These are phyloP conservation scores for Coniochaeta prunicola DNA, from an alignment of 2,329 filamentous ascomycete species.

Conservation along the genomic window DNA sequence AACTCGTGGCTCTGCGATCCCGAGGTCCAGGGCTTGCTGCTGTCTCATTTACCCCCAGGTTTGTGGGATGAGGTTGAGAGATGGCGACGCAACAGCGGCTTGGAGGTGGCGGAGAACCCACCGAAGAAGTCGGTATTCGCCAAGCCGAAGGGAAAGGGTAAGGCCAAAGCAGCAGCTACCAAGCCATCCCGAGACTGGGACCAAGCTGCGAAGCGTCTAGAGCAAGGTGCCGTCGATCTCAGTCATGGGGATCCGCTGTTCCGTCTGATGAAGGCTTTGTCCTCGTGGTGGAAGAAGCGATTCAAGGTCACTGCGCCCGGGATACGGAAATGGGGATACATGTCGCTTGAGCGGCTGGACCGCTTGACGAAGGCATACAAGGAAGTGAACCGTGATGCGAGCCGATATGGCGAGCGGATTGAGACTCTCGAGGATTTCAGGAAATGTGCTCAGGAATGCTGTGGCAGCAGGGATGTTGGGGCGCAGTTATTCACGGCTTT, in stretches of 20 bases:
- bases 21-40: conserved; percentile 66
- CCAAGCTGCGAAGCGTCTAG: conserved; percentile 58
- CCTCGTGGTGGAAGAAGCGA: conserved; percentile 80
- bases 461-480: conserved; percentile 80
- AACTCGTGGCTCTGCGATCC: conserved; percentile 79
- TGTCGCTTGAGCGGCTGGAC: conserved; percentile 66
- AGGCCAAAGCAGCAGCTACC: conserved; percentile 24
- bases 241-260: conserved; percentile 78
- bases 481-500: conserved; percentile 86
- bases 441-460: conserved; percentile 57
- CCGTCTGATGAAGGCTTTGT: conserved; percentile 66
- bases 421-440: conserved; percentile 61
- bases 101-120: conserved; percentile 37
- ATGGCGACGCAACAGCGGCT: conserved; percentile 63
- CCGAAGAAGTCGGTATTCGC: conserved; percentile 14
- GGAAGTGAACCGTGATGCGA: conserved; percentile 51
- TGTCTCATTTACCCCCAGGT: conserved; percentile 62
- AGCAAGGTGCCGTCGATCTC: conserved; percentile 66
- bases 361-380: conserved; percentile 66
- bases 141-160: conserved; percentile 17
- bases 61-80: conserved; percentile 67
- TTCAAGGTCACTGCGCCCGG: conserved; percentile 74
- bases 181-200: conserved; percentile 60
- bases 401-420: conserved; percentile 71
- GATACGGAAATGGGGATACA: conserved; percentile 84